Percentiles rank a stretch among this genome's conserved stretches.
These are phyloP conservation scores for Thielaviopsis punctulata DNA, from an alignment of 2,329 filamentous ascomycete species.

Conservation along the genomic window DNA sequence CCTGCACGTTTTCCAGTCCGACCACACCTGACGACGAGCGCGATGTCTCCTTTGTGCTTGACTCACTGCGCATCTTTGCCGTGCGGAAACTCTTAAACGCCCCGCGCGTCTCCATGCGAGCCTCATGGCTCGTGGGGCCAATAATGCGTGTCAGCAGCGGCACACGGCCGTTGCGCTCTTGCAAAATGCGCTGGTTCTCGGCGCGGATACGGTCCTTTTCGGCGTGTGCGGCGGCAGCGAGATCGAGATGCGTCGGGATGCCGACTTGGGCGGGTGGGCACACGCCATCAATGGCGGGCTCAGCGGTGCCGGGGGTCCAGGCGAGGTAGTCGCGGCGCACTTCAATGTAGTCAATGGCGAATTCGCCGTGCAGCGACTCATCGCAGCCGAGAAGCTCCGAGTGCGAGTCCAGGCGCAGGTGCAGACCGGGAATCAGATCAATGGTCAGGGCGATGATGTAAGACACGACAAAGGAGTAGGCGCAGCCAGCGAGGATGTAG, in stretches of 20 bases:
- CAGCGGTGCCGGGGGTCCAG: constrained; percentile 47
- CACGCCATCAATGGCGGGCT: constrained; percentile 26
- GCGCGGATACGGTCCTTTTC: constrained; percentile 12
- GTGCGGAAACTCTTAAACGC: constrained; percentile 1
- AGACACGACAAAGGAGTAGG: constrained; percentile 58
- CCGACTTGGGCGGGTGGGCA: constrained; percentile 50
- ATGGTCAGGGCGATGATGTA: constrained; percentile 57
- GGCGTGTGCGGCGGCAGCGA: constrained; percentile 18
- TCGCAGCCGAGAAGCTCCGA: constrained; percentile 79
- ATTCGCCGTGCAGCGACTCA: constrained; percentile 78
- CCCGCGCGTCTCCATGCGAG: neutral
- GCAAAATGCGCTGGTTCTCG: constrained; percentile 1
- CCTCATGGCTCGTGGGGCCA: constrained; percentile 1
- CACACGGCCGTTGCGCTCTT: constrained; percentile 11
- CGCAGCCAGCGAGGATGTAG: constrained; percentile 49
- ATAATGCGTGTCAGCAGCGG: constrained; percentile 15
- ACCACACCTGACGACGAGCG: neutral
- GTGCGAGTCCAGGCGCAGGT: constrained; percentile 65
- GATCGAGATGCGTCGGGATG: constrained; percentile 44
- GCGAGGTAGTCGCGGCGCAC: constrained; percentile 76
- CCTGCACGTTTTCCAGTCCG: neutral
- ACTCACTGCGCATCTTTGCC: neutral
- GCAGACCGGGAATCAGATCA: constrained; percentile 58
- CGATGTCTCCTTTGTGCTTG: neutral
- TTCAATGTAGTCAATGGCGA: constrained; percentile 82